These are phyloP conservation scores for Bipolaris zeicola DNA, from an alignment of 2,329 filamentous ascomycete genomes.

Conservation along the genomic window DNA sequence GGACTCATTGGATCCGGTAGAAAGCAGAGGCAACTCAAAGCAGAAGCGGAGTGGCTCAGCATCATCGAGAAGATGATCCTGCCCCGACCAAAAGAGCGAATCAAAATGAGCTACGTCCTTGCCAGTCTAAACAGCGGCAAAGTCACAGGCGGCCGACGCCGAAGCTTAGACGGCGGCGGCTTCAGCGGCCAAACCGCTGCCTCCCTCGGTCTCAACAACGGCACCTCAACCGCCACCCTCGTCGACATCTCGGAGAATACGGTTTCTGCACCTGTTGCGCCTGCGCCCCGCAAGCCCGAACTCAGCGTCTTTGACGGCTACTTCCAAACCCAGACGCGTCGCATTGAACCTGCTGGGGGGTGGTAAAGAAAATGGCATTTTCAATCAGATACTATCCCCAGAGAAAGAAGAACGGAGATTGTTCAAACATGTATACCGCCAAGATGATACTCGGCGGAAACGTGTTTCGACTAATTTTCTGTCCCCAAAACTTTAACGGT, in stretches of 20 bases:
- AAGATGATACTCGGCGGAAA: constrained; percentile 23
- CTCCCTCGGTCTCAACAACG: constrained; percentile 23
- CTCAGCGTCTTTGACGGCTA: constrained; percentile 46
- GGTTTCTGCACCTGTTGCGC: not conserved
- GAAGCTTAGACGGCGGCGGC: constrained; percentile 45
- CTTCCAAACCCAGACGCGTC: constrained; percentile 41
- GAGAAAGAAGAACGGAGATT: not conserved
- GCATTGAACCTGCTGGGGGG: constrained; percentile 27
- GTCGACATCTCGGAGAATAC: constrained; percentile 22
- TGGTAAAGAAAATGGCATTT: constrained; percentile 18
- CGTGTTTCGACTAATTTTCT: constrained; percentile 1
- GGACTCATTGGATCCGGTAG: constrained; percentile 38
- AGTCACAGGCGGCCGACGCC: constrained; percentile 32
- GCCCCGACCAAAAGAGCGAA: constrained; percentile 40
- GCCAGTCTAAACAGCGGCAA: constrained; percentile 38
- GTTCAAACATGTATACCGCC: constrained; percentile 8
- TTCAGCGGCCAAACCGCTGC: constrained; percentile 39
- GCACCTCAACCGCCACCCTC: constrained; percentile 15
- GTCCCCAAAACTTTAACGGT: too few relatives aligned
- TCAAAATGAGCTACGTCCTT: constrained; percentile 43
- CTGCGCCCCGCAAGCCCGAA: constrained; percentile 33
- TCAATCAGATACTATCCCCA: too few relatives aligned
- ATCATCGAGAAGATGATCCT: constrained; percentile 47
- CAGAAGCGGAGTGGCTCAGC: constrained; percentile 43
- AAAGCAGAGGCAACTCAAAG: constrained; percentile 40